A percentile compares a stretch with the other conserved stretches of the same genome.
Evolutionary conservation across 1,284 basidiomycete genomes (phyloP).

Genomic region (Cutaneotrichosporon sp.): DNA sequence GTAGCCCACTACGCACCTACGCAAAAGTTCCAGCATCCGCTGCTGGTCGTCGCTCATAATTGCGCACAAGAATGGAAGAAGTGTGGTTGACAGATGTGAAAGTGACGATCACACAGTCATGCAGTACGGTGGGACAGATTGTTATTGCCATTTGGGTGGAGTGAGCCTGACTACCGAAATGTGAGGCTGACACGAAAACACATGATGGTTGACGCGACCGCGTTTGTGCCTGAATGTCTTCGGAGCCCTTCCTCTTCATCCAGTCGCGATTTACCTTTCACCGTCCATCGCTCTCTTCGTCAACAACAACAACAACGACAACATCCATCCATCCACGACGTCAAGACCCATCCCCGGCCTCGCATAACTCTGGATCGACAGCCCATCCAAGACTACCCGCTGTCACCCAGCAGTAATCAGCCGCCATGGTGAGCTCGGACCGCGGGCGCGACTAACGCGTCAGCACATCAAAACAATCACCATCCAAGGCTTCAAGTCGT

Average conservation of each 20-base stretch:
- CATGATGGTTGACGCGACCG: constrained; percentile 5
- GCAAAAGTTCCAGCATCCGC: neutral
- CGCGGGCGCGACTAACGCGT: constrained; percentile 28
- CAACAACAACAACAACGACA: neutral
- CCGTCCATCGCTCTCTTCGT: neutral
- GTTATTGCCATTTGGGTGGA: neutral
- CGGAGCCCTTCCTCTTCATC: neutral
- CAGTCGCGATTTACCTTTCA: neutral
- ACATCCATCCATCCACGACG: neutral
- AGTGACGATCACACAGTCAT: neutral
- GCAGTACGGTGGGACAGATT: no score
- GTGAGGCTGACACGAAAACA: no score
- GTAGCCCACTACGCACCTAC: no score
- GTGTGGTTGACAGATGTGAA: no score
- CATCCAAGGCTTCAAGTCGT: constrained; percentile 94
- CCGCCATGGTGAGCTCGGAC: neutral
- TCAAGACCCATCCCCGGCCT: neutral
- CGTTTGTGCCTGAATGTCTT: constrained; percentile 3
- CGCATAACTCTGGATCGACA: neutral
- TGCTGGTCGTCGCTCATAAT: neutral
- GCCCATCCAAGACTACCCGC: neutral
- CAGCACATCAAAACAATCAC: constrained; percentile 85
- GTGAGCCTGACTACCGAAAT: neutral
- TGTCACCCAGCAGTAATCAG: neutral
- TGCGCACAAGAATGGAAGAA: neutral